Conservation (phyloP, 352 stramenopile species). For the Phytophthora pluvialis region DNA sequence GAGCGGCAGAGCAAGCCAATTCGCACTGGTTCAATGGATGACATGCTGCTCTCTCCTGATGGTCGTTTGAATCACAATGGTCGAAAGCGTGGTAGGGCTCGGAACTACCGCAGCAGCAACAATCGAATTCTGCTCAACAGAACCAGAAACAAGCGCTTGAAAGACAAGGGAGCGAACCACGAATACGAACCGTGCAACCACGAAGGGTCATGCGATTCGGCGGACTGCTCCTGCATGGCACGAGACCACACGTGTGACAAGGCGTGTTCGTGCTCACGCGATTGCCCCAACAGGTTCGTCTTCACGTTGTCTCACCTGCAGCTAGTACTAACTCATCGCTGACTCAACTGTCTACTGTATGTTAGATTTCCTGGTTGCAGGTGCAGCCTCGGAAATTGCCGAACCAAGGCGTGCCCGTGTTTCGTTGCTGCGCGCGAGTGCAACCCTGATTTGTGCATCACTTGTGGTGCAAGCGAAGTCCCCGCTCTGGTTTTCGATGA, state of each 20-base stretch:
- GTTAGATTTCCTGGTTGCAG: conserved; percentile 57
- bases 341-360: background rate
- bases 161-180: conserved; percentile 67
- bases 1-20: conserved; percentile 42
- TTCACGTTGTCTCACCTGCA: background rate
- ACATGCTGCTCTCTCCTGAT: conserved; percentile 47
- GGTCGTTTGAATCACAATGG: conserved; percentile 42
- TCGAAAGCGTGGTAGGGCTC: conserved; percentile 46
- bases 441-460: conserved; percentile 61
- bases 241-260: conserved; percentile 85
- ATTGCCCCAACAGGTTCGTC: conserved; percentile 73
- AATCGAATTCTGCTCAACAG: conserved; percentile 71
- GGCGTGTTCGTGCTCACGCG: conserved; percentile 79
- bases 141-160: conserved; percentile 66
- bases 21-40: conserved; percentile 36
- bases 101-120: conserved; percentile 50
- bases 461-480: conserved; percentile 66
- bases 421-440: conserved; percentile 67
- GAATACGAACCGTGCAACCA: conserved; percentile 86
- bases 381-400: conserved; percentile 64
- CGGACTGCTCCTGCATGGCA: conserved; percentile 73
- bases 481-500: conserved; percentile 50
- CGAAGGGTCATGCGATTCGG: conserved; percentile 62
- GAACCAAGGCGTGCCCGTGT: conserved; percentile 69
- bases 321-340: conserved; percentile 6